Evolutionary conservation across 2,329 filamentous ascomycete genomes (phyloP).

Genomic region (Ophiostoma populinum): DNA sequence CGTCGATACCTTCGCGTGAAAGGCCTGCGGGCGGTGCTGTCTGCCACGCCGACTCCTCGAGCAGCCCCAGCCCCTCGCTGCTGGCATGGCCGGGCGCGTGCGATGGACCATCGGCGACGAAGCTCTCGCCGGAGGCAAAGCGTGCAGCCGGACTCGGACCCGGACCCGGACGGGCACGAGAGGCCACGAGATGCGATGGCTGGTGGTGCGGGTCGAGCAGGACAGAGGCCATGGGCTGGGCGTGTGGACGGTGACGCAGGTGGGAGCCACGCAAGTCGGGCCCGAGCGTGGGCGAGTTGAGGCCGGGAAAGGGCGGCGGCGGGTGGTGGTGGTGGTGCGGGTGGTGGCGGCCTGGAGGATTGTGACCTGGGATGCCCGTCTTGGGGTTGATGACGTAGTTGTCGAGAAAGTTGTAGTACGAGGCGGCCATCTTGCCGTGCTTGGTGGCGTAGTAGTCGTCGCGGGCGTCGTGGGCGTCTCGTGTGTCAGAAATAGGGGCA

Average conservation of each 20-base stretch:
- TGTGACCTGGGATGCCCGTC: conserved; percentile 43
- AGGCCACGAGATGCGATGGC: too few species aligned
- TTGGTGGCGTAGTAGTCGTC: conserved; percentile 92
- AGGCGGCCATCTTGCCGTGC: conserved; percentile 96
- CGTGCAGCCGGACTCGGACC: too few species aligned
- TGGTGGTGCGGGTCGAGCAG: conserved; percentile 63
- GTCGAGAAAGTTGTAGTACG: conserved; percentile 86
- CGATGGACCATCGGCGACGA: conserved; percentile 36
- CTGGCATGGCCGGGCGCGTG: conserved; percentile 20
- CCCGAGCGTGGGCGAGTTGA: conserved; percentile 43
- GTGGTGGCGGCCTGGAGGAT: conserved; percentile 31
- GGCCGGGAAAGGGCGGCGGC: conserved; percentile 55
- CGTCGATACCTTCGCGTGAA: conserved; percentile 34
- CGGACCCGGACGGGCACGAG: too few species aligned
- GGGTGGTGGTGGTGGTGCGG: conserved; percentile 64
- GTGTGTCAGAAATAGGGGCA: too few species aligned
- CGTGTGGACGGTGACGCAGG: conserved; percentile 27
- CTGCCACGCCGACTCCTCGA: conserved; percentile 42
- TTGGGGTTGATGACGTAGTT: conserved; percentile 69
- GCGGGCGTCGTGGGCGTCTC: conserved; percentile 29
- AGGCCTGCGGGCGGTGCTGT: conserved; percentile 33
- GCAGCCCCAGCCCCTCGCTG: conserved; percentile 33
- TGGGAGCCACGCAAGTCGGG: conserved; percentile 38
- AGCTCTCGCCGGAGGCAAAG: conserved; percentile 28
- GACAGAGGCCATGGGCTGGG: conserved; percentile 55